Evolutionary conservation across 306 rosid genomes (phyloP).

Genomic region (Erythrophleum fordii): DNA sequence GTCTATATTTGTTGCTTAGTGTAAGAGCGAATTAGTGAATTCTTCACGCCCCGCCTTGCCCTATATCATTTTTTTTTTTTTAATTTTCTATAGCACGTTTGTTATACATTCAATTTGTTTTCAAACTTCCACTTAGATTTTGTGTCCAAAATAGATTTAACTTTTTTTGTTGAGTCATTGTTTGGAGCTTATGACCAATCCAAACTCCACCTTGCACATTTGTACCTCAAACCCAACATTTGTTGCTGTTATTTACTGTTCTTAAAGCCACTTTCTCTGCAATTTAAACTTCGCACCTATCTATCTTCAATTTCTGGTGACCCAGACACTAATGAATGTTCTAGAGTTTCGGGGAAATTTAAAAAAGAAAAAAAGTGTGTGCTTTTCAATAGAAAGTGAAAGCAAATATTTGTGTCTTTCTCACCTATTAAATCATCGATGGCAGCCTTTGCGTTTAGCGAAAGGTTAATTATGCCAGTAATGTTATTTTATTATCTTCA

Average conservation of each 20-base stretch:
- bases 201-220: neutral
- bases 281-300: no score
- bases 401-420: neutral
- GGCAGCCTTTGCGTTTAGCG: slow-evolving; percentile 5
- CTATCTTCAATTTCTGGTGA: neutral
- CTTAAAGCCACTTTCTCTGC: no score
- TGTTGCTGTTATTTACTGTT: no score
- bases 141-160: neutral
- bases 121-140: neutral
- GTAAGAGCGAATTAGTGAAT: neutral
- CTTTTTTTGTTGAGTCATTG: neutral
- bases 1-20: neutral
- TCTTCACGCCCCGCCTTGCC: neutral
- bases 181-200: neutral
- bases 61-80: neutral
- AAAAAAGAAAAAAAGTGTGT: neutral
- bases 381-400: slow-evolving; percentile 23
- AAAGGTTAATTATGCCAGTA: slow-evolving; percentile 26
- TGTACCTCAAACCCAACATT: neutral
- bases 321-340: neutral
- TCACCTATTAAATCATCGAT: slow-evolving; percentile 15
- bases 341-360: neutral
- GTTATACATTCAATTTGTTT: neutral
- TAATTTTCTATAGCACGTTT: neutral
- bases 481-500: neutral